Evolutionary conservation across 441 rosid genomes (phyloP).

Genomic region (Corymbia calophylla): DNA sequence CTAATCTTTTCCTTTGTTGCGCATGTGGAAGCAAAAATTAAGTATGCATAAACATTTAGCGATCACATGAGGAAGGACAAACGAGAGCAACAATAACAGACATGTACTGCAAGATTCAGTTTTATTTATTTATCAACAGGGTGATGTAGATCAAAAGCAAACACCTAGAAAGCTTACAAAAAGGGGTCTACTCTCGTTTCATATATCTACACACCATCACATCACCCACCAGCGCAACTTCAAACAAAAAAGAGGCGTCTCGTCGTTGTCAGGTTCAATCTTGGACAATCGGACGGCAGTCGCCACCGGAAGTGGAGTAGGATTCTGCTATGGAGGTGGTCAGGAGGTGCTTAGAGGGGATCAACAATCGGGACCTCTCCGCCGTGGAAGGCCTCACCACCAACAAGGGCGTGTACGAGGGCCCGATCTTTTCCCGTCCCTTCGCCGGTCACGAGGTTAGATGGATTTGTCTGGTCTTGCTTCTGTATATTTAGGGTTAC

Average conservation of each 20-base stretch:
- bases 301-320: not conserved
- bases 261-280: not conserved
- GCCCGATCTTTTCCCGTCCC: conserved; percentile 73
- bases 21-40: no score
- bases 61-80: no score
- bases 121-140: no score
- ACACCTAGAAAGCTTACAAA: no score
- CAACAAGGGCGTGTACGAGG: conserved; percentile 74
- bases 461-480: not conserved
- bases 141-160: no score
- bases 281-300: conserved; percentile 20
- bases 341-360: conserved; percentile 52
- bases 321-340: conserved; percentile 39
- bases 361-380: conserved; percentile 54
- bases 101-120: no score
- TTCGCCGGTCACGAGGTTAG: conserved; percentile 73
- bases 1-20: no score
- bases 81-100: no score
- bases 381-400: conserved; percentile 69
- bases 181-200: no score
- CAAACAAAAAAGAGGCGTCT: not conserved
- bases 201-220: no score
- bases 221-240: no score
- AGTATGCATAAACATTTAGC: no score
- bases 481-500: not conserved